These are phyloP conservation scores for Solanum gracilifrons DNA, from an alignment of 257 asterid species.

Conservation along the genomic window DNA sequence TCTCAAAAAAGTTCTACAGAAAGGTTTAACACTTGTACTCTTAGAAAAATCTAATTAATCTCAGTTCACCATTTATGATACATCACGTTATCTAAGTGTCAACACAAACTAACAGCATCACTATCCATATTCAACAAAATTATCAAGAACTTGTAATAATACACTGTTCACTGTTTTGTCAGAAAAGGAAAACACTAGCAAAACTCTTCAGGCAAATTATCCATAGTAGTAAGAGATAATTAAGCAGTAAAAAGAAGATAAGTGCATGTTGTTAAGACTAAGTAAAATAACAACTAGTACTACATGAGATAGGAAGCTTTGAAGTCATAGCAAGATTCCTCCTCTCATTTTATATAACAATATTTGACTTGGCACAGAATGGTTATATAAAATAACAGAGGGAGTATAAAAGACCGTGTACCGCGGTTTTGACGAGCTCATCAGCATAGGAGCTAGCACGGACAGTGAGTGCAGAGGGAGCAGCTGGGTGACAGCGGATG, in stretches of 20 bases:
- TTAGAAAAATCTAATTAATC: background rate
- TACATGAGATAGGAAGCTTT: background rate
- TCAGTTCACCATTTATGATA: background rate
- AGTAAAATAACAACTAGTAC: background rate
- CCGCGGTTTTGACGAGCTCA: conserved; percentile 64
- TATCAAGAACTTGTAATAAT: background rate
- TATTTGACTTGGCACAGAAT: background rate
- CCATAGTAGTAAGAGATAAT: background rate
- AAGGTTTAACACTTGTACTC: background rate
- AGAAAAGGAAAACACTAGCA: background rate
- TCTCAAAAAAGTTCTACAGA: background rate
- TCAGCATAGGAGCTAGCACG: conserved; percentile 49
- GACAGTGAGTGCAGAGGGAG: conserved; percentile 30
- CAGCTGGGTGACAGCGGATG: conserved; percentile 23
- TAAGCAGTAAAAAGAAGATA: background rate
- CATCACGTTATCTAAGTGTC: background rate
- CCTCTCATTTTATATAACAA: background rate
- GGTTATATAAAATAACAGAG: background rate
- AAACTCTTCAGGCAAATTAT: background rate
- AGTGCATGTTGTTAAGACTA: background rate
- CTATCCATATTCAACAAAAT: background rate
- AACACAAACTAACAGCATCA: background rate
- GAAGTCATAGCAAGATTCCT: background rate
- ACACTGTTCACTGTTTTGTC: background rate
- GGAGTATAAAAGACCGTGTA: conserved; percentile 4